Evolutionary conservation across 371 early-diverging fungal species (phyloP), one percentile per base, ranked within the genome.

Genomic region (Dinochytrium kinnereticum): DNA sequence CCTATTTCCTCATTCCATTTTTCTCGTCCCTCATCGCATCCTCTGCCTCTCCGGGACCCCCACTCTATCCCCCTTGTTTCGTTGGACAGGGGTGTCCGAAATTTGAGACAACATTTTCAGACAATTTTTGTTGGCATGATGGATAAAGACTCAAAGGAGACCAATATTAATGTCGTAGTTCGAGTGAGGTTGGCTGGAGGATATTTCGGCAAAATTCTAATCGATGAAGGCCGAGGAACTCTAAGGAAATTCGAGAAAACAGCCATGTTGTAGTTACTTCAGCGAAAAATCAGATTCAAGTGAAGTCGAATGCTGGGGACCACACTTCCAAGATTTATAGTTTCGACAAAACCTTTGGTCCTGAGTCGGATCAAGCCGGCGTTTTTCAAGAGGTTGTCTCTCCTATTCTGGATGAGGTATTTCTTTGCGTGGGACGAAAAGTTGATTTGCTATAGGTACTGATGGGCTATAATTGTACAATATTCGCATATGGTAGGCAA

Each of bases 281-380:
- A 72, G 80, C 26, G 57, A 61, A 19, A 72, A 57, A 78, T 57
- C 68, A 78, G 26, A 75, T 85, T 19, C 70, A 75, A 57, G 77
- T 80, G n/a, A 72, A 73, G 34, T 31, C 78, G 15, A 75, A 68
- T 10, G 10, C 55, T 1, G 24, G 36, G 21, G 80, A 74, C 36
- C 75, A 74, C 59, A 53, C 76, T 21, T 85, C 86, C 66, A 91
- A 90, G 55, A 84, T 89, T 0, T 98, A 93, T 82, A 86, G 84
- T 36, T 98, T 97, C 81, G 98, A 98, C 85, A 90, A 88, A 33
- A 95, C 98, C 15, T 98, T 96, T 88, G 94, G 93, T 1, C 91
- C 92, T 24, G 86, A 91, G 37, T 87, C 93, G 1, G 86, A 87
- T 21, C 99, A 99, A 81, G 84, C 89, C 66, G 75, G 87, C 7